A percentile compares a stretch with the other conserved stretches of the same genome.
These are phyloP conservation scores for Heterococcus sp. DNA, from an alignment of 108 stramenopile genomes.

Conservation along the genomic window DNA sequence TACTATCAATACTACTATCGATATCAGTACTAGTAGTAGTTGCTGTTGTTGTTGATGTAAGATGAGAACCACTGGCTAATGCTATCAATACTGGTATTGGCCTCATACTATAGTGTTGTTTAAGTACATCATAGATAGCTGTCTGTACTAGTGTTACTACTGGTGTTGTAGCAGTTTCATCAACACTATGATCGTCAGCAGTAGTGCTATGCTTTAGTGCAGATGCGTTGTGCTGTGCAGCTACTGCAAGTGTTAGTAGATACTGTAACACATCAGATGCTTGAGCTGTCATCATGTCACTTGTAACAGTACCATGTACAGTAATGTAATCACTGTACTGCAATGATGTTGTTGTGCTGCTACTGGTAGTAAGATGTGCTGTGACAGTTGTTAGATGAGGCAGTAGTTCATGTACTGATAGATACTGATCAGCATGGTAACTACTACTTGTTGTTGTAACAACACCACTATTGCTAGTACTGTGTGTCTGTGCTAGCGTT, in stretches of 20 bases:
- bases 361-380: not conserved
- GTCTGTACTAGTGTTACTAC: too few species aligned
- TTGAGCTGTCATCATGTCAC: not conserved
- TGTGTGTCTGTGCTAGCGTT: too few species aligned
- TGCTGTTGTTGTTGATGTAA: too few species aligned
- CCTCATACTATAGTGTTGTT: conserved; percentile 5
- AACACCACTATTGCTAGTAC: too few species aligned
- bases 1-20: too few species aligned
- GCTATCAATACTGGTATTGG: conserved; percentile 24
- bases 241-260: not conserved
- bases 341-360: not conserved
- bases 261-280: conserved; percentile 1
- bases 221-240: not conserved
- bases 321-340: not conserved
- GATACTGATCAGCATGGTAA: not conserved
- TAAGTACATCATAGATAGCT: conserved; percentile 2
- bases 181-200: not conserved
- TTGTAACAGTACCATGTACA: not conserved
- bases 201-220: not conserved
- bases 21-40: too few species aligned
- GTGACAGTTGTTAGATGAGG: not conserved
- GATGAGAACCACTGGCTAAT: not conserved
- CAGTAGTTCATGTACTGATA: not conserved
- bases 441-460: not conserved
- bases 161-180: not conserved